These are phyloP conservation scores for Rhizoclosmatium sp. DNA, from an alignment of 192 early-diverging fungal genomes.

Conservation along the genomic window DNA sequence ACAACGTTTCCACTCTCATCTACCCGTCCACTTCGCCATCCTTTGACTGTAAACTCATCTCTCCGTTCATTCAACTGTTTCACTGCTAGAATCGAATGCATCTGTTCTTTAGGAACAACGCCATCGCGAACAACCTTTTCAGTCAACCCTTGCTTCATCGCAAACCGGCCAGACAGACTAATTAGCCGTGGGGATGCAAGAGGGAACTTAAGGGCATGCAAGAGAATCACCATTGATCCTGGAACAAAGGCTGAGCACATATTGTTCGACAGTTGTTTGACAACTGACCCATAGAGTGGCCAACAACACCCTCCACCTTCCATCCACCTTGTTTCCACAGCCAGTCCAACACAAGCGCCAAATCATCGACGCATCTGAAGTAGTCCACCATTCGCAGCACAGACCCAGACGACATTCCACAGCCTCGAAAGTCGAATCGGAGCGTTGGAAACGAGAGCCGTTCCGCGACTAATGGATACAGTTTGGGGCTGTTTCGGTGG, in stretches of 20 bases:
- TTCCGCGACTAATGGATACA: neutral
- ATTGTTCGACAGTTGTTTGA: neutral
- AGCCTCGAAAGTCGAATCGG: constrained; percentile 33
- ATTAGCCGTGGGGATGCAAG: constrained; percentile 3
- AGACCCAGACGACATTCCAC: constrained; percentile 11
- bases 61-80: constrained; percentile 22
- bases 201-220: neutral
- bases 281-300: constrained; percentile 36
- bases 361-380: constrained; percentile 1
- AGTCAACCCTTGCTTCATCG: neutral
- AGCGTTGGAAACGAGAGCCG: constrained; percentile 3
- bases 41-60: neutral
- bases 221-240: constrained; percentile 2
- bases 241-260: neutral
- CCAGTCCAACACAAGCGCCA: constrained; percentile 3
- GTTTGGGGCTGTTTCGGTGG: constrained; percentile 24
- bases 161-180: constrained; percentile 24
- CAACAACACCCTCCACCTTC: constrained; percentile 1
- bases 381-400: constrained; percentile 26
- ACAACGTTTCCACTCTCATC: neutral
- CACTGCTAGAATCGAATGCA: neutral
- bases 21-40: too few relatives aligned
- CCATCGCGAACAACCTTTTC: constrained; percentile 15
- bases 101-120: neutral
- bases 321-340: neutral